Evolutionary conservation across 1,139 yeast species (phyloP).

Genomic region (Yamadazyma epiphylla): DNA sequence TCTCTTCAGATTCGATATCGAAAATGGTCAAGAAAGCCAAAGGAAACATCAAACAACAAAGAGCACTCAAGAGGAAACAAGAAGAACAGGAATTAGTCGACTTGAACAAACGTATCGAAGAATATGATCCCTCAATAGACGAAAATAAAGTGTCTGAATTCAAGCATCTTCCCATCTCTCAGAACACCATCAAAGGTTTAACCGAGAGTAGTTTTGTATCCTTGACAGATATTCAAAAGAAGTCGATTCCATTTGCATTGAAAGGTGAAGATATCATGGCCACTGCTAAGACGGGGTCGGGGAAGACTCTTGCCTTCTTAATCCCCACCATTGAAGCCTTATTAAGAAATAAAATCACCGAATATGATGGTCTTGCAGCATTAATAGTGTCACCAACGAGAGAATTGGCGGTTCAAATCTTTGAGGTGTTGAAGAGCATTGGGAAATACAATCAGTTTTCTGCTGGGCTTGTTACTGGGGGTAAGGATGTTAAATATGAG

Average conservation of each 20-base stretch:
- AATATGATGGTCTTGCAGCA: conserved; percentile 90
- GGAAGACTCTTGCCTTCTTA: conserved; percentile 89
- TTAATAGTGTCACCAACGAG: conserved; percentile 89
- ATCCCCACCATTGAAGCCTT: conserved; percentile 79
- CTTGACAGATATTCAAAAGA: conserved; percentile 82
- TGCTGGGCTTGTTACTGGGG: conserved; percentile 96
- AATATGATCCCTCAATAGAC: conserved; percentile 42
- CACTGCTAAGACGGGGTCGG: conserved; percentile 96
- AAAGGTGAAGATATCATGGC: conserved; percentile 84
- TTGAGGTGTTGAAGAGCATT: conserved; percentile 80
- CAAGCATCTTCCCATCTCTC: conserved; percentile 72
- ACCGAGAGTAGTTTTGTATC: conserved; percentile 67
- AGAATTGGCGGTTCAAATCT: conserved; percentile 90
- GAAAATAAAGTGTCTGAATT: conserved; percentile 36
- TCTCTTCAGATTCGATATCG: too few species aligned
- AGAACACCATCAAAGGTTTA: conserved; percentile 65
- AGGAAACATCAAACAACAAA: conserved; percentile 13
- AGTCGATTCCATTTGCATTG: conserved; percentile 72
- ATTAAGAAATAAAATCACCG: conserved; percentile 75
- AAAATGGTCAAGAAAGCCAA: conserved; percentile 23
- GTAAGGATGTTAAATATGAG: conserved; percentile 87
- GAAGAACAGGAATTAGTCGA: conserved; percentile 45
- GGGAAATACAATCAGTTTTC: conserved; percentile 80
- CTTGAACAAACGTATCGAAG: conserved; percentile 46
- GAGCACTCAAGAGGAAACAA: conserved; percentile 22